phyloP scores from a whole-genome alignment of 1,139 yeast species.

The Yamadazyma membranifaciens region DNA sequence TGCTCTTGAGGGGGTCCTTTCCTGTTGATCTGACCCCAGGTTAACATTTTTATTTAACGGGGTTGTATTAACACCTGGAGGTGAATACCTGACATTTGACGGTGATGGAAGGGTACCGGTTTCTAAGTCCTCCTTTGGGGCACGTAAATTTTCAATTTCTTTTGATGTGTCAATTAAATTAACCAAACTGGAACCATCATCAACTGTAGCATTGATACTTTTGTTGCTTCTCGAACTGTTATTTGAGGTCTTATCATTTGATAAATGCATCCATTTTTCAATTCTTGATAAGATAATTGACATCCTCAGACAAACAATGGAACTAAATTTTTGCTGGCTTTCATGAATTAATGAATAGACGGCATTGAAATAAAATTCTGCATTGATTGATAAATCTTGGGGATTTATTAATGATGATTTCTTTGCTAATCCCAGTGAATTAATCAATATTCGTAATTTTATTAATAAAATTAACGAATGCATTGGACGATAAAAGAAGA shows the following conservation, averaged over 20 bases:
- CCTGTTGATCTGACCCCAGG: not conserved
- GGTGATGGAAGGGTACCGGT: not conserved
- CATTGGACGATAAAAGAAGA: conserved; percentile 55
- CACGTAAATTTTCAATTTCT: conserved; percentile 44
- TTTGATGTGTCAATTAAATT: conserved; percentile 44
- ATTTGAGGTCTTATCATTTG: conserved; percentile 18
- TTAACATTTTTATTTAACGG: not conserved
- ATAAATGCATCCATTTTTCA: conserved; percentile 48
- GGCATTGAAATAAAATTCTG: conserved; percentile 33
- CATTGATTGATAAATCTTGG: conserved; percentile 27
- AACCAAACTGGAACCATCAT: conserved; percentile 27
- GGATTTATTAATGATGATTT: conserved; percentile 11
- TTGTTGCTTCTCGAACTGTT: conserved; percentile 5
- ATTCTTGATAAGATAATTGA: conserved; percentile 40
- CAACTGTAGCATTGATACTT: not conserved
- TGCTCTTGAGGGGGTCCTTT: not conserved
- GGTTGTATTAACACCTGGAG: no score
- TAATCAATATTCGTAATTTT: conserved; percentile 42
- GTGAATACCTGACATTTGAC: not conserved
- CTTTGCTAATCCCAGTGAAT: conserved; percentile 28
- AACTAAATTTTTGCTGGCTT: conserved; percentile 24
- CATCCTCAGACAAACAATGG: conserved; percentile 44
- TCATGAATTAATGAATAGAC: conserved; percentile 24
- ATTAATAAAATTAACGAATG: conserved; percentile 51
- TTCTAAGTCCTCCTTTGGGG: conserved; percentile 23